These are phyloP conservation scores for Arthrobotrys sinensis DNA, from an alignment of 2,329 filamentous ascomycete genomes.

Conservation along the genomic window DNA sequence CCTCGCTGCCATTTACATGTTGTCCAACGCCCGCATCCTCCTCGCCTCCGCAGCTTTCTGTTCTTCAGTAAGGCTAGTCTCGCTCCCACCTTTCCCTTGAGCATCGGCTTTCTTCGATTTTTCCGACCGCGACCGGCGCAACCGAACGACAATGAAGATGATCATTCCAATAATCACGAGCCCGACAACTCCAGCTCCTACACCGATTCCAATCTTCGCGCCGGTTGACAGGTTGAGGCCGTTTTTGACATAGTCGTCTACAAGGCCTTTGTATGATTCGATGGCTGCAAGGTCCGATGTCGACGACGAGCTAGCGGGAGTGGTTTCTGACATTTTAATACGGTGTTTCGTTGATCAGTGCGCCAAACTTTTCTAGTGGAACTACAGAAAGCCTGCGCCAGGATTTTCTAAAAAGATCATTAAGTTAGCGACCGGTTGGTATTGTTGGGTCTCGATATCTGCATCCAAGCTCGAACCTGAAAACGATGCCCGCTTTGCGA, in stretches of 20 bases:
- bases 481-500: too few relatives aligned
- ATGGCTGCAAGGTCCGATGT: constrained; percentile 8
- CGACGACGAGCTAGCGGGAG: not conserved
- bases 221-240: constrained; percentile 41
- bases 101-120: not conserved
- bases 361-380: too few relatives aligned
- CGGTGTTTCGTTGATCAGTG: too few relatives aligned
- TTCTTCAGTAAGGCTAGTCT: constrained; percentile 28
- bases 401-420: too few relatives aligned
- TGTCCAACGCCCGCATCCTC: constrained; percentile 39
- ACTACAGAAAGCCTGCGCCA: too few relatives aligned
- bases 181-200: constrained; percentile 35
- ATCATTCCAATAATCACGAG: constrained; percentile 51
- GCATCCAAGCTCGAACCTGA: too few relatives aligned
- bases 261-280: constrained; percentile 32
- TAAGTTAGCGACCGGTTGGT: too few relatives aligned
- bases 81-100: constrained; percentile 7
- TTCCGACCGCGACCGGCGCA: constrained; percentile 24
- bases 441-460: too few relatives aligned
- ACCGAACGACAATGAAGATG: constrained; percentile 33
- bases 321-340: constrained; percentile 19
- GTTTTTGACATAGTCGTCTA: constrained; percentile 40
- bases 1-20: constrained; percentile 25
- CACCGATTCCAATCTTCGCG: constrained; percentile 46
- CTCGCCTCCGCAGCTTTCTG: constrained; percentile 38